Percentiles rank a stretch among this genome's conserved stretches.
These are phyloP conservation scores for Terfezia boudieri DNA, from an alignment of 495 filamentous ascomycete genomes.

Conservation along the genomic window DNA sequence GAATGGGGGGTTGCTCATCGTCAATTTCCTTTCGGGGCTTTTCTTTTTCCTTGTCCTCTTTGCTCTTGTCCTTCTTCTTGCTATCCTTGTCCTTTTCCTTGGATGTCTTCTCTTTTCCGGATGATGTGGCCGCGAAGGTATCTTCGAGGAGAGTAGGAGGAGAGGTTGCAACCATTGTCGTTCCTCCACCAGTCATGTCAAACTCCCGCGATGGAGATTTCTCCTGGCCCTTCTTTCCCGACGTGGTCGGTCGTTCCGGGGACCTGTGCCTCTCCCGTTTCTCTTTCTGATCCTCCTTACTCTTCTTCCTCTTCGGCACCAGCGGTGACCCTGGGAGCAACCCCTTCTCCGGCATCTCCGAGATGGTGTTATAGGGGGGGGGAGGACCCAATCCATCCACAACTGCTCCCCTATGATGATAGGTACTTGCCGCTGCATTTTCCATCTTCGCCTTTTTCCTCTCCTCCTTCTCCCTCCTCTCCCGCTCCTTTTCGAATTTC, in stretches of 20 bases:
- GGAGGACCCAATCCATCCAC: background rate
- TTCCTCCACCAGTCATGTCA: background rate
- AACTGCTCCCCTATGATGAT: background rate
- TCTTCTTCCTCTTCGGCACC: background rate
- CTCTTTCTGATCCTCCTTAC: background rate
- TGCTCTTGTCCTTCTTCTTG: background rate
- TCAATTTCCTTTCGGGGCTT: background rate
- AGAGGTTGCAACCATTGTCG: background rate
- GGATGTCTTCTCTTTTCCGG: background rate
- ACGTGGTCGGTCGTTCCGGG: background rate
- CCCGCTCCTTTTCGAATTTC: slow-evolving; percentile 4
- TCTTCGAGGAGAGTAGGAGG: background rate
- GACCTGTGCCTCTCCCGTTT: background rate
- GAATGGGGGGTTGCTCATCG: background rate
- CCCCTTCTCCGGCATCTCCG: too few relatives aligned
- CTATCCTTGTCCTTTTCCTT: background rate
- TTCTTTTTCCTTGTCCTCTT: background rate
- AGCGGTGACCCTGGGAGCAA: too few relatives aligned
- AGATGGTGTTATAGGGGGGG: too few relatives aligned
- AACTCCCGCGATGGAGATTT: too few relatives aligned
- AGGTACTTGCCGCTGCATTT: background rate
- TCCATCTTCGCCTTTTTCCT: background rate
- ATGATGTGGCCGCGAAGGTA: too few relatives aligned
- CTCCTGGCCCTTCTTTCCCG: background rate
- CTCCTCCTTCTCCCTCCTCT: background rate